Conservation (phyloP, 2,329 filamentous ascomycete species). For the Curvularia sp. region DNA sequence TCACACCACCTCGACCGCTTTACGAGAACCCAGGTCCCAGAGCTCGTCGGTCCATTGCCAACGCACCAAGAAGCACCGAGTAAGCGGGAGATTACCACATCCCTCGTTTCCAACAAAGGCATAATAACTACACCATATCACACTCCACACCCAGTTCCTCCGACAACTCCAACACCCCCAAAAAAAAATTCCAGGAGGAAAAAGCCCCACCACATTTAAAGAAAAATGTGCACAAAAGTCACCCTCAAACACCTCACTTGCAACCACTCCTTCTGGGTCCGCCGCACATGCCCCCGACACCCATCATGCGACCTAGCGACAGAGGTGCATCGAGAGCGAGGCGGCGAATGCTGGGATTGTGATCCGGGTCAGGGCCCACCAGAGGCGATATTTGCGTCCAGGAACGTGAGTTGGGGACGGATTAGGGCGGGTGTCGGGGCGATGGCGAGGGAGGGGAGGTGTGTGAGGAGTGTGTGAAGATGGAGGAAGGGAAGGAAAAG, state of each 20-base stretch:
- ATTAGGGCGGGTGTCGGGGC: constrained; percentile 13
- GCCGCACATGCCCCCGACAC: constrained; percentile 27
- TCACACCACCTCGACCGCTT: not conserved
- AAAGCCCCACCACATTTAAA: not conserved
- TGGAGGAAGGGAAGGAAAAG: not conserved
- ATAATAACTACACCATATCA: too few relatives aligned
- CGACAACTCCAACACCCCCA: too few relatives aligned
- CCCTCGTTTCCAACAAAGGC: too few relatives aligned
- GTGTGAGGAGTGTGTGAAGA: constrained; percentile 12
- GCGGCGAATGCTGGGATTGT: constrained; percentile 35
- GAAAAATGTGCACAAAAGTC: constrained; percentile 33
- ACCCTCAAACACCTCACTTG: constrained; percentile 32
- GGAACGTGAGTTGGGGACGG: constrained; percentile 27
- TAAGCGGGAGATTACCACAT: not conserved
- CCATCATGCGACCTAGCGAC: constrained; percentile 23
- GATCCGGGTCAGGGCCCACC: constrained; percentile 33
- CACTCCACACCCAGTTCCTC: too few relatives aligned
- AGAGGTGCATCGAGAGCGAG: constrained; percentile 26
- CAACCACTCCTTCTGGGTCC: constrained; percentile 29
- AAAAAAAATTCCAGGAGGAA: not conserved
- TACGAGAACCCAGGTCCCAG: not conserved
- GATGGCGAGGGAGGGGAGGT: not conserved
- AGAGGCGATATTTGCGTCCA: constrained; percentile 26
- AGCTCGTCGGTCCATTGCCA: not conserved
- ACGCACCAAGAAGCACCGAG: not conserved